Evolutionary conservation across 1,284 basidiomycete genomes (phyloP).

Genomic region (Ganoderma boninense): DNA sequence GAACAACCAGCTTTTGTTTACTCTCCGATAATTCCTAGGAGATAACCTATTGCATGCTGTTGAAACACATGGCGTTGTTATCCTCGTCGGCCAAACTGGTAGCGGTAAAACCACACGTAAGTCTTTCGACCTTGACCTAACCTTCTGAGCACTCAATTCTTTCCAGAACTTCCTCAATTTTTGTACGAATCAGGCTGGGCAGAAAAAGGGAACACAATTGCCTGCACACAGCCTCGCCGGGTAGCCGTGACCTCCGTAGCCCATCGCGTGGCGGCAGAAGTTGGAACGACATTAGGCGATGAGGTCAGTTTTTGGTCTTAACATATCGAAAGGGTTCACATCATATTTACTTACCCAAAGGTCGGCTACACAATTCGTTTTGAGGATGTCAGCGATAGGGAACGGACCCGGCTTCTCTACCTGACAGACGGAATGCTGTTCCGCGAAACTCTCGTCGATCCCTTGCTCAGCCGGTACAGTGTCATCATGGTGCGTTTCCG

Average conservation of each 20-base stretch:
- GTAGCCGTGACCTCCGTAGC: slow-evolving; percentile 97
- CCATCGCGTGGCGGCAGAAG: slow-evolving; percentile 87
- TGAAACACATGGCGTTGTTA: slow-evolving; percentile 84
- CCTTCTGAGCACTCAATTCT: neutral
- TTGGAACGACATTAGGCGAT: slow-evolving; percentile 88
- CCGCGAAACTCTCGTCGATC: slow-evolving; percentile 92
- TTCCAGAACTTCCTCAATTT: slow-evolving; percentile 91
- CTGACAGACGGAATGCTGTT: slow-evolving; percentile 99
- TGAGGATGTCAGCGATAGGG: slow-evolving; percentile 88
- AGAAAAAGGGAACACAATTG: slow-evolving; percentile 77
- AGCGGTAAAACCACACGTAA: slow-evolving; percentile 97
- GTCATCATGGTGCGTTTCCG: slow-evolving; percentile 85
- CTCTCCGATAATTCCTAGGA: slow-evolving; percentile 49
- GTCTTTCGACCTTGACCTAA: slow-evolving; percentile 39
- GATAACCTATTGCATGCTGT: slow-evolving; percentile 84
- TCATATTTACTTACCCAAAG: slow-evolving; percentile 47
- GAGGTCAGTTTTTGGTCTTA: slow-evolving; percentile 63
- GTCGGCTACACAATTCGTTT: slow-evolving; percentile 99
- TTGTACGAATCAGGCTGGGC: slow-evolving; percentile 93
- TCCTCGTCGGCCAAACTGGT: slow-evolving; percentile 96
- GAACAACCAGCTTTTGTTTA: neutral
- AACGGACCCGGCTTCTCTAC: slow-evolving; percentile 92
- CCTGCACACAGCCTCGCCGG: slow-evolving; percentile 94
- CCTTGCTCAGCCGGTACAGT: slow-evolving; percentile 89
- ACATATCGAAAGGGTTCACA: slow-evolving; percentile 2